phyloP scores from a whole-genome alignment of 2,329 filamentous ascomycete genomes.

The Ophiostoma sp. region DNA sequence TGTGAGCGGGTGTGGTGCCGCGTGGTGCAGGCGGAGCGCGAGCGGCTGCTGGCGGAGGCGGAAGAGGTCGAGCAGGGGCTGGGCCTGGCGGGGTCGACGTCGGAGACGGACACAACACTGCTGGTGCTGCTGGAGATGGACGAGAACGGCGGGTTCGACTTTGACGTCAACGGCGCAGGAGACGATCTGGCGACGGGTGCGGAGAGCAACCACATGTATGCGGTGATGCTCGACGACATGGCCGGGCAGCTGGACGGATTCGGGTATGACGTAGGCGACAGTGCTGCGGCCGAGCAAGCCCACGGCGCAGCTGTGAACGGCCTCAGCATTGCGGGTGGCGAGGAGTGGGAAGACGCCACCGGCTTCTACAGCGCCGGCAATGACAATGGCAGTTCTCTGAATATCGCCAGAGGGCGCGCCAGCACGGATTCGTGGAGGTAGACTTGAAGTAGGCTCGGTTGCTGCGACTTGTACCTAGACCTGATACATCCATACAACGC shows the following conservation, averaged over 20 bases:
- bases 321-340: background rate
- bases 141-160: background rate
- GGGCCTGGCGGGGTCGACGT: slow-evolving; percentile 35
- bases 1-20: slow-evolving; percentile 47
- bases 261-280: background rate
- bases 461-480: background rate
- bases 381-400: background rate
- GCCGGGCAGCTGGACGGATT: slow-evolving; percentile 1
- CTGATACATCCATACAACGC: background rate
- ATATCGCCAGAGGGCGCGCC: no score
- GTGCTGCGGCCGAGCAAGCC: background rate
- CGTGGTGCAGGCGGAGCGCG: slow-evolving; percentile 42
- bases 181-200: slow-evolving; percentile 48
- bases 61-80: slow-evolving; percentile 37
- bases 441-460: background rate
- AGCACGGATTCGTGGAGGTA: no score
- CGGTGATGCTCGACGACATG: slow-evolving; percentile 16
- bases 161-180: background rate
- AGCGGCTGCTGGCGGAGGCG: slow-evolving; percentile 39
- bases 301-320: no score
- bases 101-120: slow-evolving; percentile 24
- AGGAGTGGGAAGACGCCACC: background rate
- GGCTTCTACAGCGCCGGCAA: background rate
- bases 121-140: slow-evolving; percentile 24
- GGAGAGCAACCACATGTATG: slow-evolving; percentile 22